Base-by-base conservation (phyloP, 257 asterid species). In the Primulina tabacum region DNA sequence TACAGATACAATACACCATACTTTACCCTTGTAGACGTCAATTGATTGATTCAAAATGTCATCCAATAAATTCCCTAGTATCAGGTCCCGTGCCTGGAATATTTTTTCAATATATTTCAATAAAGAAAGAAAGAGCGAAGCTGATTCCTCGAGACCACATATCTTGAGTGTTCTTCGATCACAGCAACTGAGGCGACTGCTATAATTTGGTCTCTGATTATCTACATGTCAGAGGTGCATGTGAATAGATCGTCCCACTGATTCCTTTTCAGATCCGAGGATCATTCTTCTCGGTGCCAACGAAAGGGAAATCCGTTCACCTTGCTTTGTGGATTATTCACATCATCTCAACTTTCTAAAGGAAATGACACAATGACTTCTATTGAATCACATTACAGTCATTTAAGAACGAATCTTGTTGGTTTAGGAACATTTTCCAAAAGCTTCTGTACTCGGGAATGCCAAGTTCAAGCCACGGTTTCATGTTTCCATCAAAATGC, bases 391-490 rank as follows among this genome's bases (percentile, higher is more conserved):
- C 89, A 75, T 94, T 94, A 80, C 99, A 94, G 38, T 89, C 97
- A 68, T 82, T 87, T 81, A 94, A 82, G 72, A 83, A 85, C 75
- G 81, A 89, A 76, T 83, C 83, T 68, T 88, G 92, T 60, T 85
- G 68, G 87, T 83, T 78, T 73, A 94, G 77, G 77, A 76, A 91
- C 71, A 79, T 87, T 82, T 85, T 83, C 99, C 99, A 94, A 58
- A 75, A 83, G 18, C 73, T 78, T 82, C 78, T 89, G 85, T 89
- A 94, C 70, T 80, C 81, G 2, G 88, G 89, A 80, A 94, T 94
- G 60, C 99, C 92, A 68, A 94, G 87, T 68, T 91, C 97, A 21
- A 94, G 99, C 99, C 99, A 94, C 12, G 99, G 99, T 79, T 94
- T 94, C 99, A 94, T 94, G 73, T 88, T 88, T 67, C 99, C 99